Evolutionary conservation across 2,329 filamentous ascomycete species (phyloP).

Genomic region (Magnaporthales sp.): DNA sequence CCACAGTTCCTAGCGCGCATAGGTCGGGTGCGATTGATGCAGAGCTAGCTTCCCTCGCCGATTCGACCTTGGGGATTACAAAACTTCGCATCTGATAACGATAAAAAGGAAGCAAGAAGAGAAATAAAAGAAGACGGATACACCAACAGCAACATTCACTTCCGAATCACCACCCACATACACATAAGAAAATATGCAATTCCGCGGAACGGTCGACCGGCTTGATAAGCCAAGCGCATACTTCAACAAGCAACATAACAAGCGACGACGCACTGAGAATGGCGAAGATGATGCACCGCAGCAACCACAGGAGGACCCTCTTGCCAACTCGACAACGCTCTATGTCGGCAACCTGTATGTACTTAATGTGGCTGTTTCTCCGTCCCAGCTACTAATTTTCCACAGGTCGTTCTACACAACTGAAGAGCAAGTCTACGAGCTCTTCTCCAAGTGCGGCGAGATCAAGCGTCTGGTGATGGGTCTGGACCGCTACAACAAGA

Average conservation of each 20-base stretch:
- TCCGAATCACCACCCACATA: background rate
- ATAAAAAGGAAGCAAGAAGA: background rate
- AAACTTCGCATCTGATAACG: background rate
- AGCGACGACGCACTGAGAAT: conserved; percentile 58
- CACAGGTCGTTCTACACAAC: conserved; percentile 90
- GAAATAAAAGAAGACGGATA: background rate
- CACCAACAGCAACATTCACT: background rate
- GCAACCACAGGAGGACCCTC: conserved; percentile 62
- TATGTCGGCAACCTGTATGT: conserved; percentile 92
- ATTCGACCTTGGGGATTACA: background rate
- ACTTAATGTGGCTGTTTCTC: background rate
- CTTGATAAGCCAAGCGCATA: conserved; percentile 94
- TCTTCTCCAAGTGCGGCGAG: conserved; percentile 93
- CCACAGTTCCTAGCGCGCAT: background rate
- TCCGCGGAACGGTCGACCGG: conserved; percentile 64
- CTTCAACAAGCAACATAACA: conserved; percentile 65
- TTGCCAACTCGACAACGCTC: conserved; percentile 83
- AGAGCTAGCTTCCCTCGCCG: background rate
- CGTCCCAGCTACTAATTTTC: conserved; percentile 1
- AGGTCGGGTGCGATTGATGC: background rate
- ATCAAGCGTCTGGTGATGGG: conserved; percentile 98
- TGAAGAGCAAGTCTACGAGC: conserved; percentile 96
- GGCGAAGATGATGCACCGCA: conserved; percentile 38
- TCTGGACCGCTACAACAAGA: conserved; percentile 93
- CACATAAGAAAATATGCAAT: conserved; percentile 3